Conservation (phyloP, 805 yeast genomes). For the Myxozyma melibiosi region DNA sequence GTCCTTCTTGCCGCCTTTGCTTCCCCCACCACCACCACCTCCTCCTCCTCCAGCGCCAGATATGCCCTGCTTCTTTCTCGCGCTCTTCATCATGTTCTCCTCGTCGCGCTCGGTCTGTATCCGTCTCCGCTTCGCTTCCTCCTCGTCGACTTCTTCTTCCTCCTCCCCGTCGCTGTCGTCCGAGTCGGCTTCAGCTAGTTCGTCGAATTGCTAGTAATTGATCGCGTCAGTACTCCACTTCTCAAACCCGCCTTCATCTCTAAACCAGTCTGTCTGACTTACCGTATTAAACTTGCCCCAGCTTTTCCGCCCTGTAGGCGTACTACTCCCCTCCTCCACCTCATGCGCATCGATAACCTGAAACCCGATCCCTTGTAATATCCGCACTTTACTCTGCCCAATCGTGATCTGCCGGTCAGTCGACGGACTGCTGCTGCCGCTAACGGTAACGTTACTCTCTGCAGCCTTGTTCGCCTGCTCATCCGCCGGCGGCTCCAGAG, state of each 20-base stretch:
- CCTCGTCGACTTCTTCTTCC: slow-evolving; percentile 8
- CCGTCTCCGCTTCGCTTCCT: slow-evolving; percentile 8
- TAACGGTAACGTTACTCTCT: too few relatives aligned
- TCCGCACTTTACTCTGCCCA: not conserved
- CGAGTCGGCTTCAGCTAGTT: not conserved
- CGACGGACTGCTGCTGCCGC: too few relatives aligned
- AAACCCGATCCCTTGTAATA: slow-evolving; percentile 26
- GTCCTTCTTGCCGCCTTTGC: not conserved
- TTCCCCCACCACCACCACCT: slow-evolving; percentile 8
- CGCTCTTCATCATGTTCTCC: slow-evolving; percentile 11
- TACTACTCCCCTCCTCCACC: slow-evolving; percentile 23
- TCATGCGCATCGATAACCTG: slow-evolving; percentile 22
- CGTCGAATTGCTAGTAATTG: slow-evolving; percentile 5
- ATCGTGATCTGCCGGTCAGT: slow-evolving; percentile 2
- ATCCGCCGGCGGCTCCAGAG: slow-evolving; percentile 6
- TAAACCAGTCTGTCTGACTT: not conserved
- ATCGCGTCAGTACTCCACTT: not conserved
- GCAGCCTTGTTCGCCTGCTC: too few relatives aligned
- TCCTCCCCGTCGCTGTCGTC: slow-evolving; percentile 5
- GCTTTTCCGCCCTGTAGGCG: slow-evolving; percentile 37
- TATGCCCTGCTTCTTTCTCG: slow-evolving; percentile 11
- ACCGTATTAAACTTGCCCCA: slow-evolving; percentile 31
- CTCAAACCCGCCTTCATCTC: not conserved
- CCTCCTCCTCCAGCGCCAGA: slow-evolving; percentile 19
- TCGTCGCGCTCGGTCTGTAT: slow-evolving; percentile 10